Conservation (phyloP, 2,329 filamentous ascomycete species). For the Fonsecaea multimorphosa region DNA sequence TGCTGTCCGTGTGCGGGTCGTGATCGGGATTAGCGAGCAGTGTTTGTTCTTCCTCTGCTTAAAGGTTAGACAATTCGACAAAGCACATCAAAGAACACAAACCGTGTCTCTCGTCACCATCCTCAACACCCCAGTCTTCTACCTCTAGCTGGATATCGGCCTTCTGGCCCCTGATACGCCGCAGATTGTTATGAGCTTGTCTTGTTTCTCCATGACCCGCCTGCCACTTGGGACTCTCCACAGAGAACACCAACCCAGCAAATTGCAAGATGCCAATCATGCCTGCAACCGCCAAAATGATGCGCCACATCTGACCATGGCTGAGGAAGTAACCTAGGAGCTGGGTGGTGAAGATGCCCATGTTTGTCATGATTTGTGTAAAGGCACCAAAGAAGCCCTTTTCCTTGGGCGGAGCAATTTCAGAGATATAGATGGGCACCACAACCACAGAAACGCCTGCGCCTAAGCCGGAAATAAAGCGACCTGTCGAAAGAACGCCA, state of each 20-base stretch:
- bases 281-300: constrained; percentile 77
- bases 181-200: constrained; percentile 70
- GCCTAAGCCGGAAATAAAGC: constrained; percentile 80
- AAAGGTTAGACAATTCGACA: constrained; percentile 17
- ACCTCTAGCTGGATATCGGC: constrained; percentile 77
- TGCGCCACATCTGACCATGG: constrained; percentile 77
- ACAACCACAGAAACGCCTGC: constrained; percentile 91
- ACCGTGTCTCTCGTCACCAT: constrained; percentile 32
- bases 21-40: constrained; percentile 58
- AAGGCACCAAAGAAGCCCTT: constrained; percentile 81
- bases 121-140: constrained; percentile 60
- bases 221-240: constrained; percentile 88
- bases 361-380: constrained; percentile 92
- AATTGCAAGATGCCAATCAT: constrained; percentile 71
- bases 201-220: constrained; percentile 68
- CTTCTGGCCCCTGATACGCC: constrained; percentile 73
- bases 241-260: constrained; percentile 73
- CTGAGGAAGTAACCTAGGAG: constrained; percentile 86
- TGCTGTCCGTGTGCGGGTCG: constrained; percentile 17
- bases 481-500: constrained; percentile 71
- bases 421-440: constrained; percentile 92
- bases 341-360: constrained; percentile 85
- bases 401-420: constrained; percentile 77
- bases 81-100: constrained; percentile 2
- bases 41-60: constrained; percentile 70